phyloP scores from a whole-genome alignment of 208 protist species.

The Crithidia fasciculata region DNA sequence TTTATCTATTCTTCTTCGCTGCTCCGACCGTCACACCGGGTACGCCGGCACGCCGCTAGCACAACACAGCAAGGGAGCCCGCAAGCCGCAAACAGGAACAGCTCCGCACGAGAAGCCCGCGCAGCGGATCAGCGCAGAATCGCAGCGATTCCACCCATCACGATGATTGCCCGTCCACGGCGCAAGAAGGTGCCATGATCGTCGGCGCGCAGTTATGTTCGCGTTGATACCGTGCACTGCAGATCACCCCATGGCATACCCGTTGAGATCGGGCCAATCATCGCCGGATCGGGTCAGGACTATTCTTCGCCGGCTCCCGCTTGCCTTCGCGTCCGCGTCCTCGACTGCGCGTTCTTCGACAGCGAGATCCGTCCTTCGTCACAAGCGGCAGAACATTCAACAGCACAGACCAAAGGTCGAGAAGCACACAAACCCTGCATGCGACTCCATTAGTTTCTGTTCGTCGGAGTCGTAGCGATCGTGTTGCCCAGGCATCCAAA shows the following conservation, averaged over 20 bases:
- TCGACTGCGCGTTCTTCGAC: slow-evolving; percentile 2
- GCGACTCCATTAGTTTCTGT: slow-evolving; percentile 34
- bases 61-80: slow-evolving; percentile 52
- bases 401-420: slow-evolving; percentile 32
- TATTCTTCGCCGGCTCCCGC: background rate
- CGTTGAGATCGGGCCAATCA: slow-evolving; percentile 42
- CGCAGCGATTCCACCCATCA: slow-evolving; percentile 74
- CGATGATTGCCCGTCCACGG: slow-evolving; percentile 62
- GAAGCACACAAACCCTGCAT: slow-evolving; percentile 48
- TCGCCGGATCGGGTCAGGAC: slow-evolving; percentile 29
- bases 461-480: slow-evolving; percentile 33
- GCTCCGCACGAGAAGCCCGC: slow-evolving; percentile 43
- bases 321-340: background rate
- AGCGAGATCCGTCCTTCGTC: slow-evolving; percentile 27
- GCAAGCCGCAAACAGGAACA: slow-evolving; percentile 48
- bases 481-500: slow-evolving; percentile 49
- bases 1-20: no score
- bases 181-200: slow-evolving; percentile 54
- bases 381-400: slow-evolving; percentile 44
- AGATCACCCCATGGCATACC: slow-evolving; percentile 41
- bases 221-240: slow-evolving; percentile 77
- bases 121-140: slow-evolving; percentile 58
- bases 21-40: slow-evolving; percentile 41
- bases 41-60: slow-evolving; percentile 60
- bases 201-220: slow-evolving; percentile 73